A percentile compares a stretch with the other conserved stretches of the same genome.
Evolutionary conservation across 2,329 filamentous ascomycete genomes (phyloP).

Genomic region (Alternaria hordeiaustralica): DNA sequence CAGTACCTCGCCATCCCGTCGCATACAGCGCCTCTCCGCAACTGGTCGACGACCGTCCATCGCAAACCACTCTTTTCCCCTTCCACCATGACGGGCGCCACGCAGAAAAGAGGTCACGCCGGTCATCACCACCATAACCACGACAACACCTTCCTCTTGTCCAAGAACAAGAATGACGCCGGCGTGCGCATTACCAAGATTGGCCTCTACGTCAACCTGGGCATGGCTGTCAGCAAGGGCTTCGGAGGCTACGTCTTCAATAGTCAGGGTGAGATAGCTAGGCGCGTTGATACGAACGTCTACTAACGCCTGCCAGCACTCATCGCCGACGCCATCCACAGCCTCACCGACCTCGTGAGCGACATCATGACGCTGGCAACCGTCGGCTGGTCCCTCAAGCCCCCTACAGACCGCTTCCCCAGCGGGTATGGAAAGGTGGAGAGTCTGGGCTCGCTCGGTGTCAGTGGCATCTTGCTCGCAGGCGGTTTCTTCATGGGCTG

Average conservation of each 20-base stretch:
- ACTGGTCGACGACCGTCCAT: constrained; percentile 43
- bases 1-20: constrained; percentile 13
- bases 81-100: constrained; percentile 37
- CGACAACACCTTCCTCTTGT: constrained; percentile 83
- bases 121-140: constrained; percentile 73
- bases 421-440: constrained; percentile 97
- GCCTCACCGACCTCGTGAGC: constrained; percentile 91
- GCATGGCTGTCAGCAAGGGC: constrained; percentile 93
- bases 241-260: constrained; percentile 93
- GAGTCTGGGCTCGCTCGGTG: constrained; percentile 89
- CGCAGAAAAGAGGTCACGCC: constrained; percentile 43
- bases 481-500: constrained; percentile 91
- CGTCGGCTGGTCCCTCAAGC: constrained; percentile 89
- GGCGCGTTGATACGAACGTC: neutral
- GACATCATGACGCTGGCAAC: constrained; percentile 94
- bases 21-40: constrained; percentile 21
- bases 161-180: constrained; percentile 85
- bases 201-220: constrained; percentile 85
- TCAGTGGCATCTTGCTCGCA: constrained; percentile 86
- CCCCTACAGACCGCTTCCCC: constrained; percentile 83
- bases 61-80: constrained; percentile 39
- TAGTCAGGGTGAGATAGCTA: constrained; percentile 66
- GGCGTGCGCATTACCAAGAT: constrained; percentile 93
- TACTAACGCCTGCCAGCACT: constrained; percentile 62
- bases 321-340: constrained; percentile 93